These are phyloP conservation scores for Phialophora verrucosa DNA, from an alignment of 2,329 filamentous ascomycete species.

Conservation along the genomic window DNA sequence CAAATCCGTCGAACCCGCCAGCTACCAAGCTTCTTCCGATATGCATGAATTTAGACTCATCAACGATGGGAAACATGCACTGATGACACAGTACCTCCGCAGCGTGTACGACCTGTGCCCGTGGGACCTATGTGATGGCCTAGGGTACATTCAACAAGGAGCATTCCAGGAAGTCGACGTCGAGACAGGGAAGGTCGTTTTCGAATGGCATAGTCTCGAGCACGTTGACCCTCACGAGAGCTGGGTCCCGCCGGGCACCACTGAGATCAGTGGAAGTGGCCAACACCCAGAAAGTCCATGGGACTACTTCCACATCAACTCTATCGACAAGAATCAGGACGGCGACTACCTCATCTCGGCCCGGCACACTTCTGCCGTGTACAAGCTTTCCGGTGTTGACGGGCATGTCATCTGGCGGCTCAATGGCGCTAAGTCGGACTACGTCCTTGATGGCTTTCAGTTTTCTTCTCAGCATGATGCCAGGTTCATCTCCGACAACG, in stretches of 20 bases:
- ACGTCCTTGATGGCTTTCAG: conserved; percentile 42
- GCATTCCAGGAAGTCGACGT: conserved; percentile 61
- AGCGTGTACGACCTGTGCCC: conserved; percentile 55
- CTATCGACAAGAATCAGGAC: conserved; percentile 49
- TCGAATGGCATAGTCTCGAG: conserved; percentile 65
- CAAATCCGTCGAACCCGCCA: conserved; percentile 51
- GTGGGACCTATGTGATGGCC: conserved; percentile 48
- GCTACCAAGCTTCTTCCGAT: conserved; percentile 47
- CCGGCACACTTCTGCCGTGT: conserved; percentile 49
- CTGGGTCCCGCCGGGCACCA: conserved; percentile 54
- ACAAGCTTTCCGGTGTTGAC: conserved; percentile 49
- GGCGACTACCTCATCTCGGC: conserved; percentile 52
- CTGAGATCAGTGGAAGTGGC: conserved; percentile 56
- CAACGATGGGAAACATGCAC: conserved; percentile 50
- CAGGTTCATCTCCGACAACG: conserved; percentile 48
- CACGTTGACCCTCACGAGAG: conserved; percentile 58
- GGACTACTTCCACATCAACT: conserved; percentile 55
- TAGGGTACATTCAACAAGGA: conserved; percentile 60
- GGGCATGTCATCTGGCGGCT: conserved; percentile 49
- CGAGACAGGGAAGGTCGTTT: conserved; percentile 60
- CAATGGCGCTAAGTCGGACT: conserved; percentile 46
- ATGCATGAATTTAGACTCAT: conserved; percentile 61
- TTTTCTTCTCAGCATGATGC: conserved; percentile 54
- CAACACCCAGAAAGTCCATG: conserved; percentile 52
- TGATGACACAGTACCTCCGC: conserved; percentile 52